Conservation (phyloP, 306 rosid species). For the Cucurbita moschata region DNA sequence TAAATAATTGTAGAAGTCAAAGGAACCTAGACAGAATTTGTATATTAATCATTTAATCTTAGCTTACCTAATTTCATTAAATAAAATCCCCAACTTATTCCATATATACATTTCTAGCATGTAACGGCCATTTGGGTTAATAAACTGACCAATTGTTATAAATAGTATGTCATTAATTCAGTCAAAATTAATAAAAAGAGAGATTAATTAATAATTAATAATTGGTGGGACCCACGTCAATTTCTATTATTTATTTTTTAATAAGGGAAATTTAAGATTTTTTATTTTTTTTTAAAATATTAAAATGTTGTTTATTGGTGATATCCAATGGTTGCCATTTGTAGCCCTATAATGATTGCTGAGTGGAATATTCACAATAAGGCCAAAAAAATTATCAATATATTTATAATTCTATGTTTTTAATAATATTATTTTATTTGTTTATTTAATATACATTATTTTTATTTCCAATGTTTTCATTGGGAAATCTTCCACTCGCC, state of each 20-base stretch:
- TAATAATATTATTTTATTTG: background rate
- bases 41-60: background rate
- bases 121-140: background rate
- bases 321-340: background rate
- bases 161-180: background rate
- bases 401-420: background rate
- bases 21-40: too few relatives aligned
- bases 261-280: too few relatives aligned
- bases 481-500: background rate
- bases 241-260: background rate
- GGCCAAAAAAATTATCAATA: background rate
- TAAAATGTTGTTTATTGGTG: background rate
- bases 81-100: background rate
- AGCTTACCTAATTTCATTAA: background rate
- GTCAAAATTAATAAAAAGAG: background rate
- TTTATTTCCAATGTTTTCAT: background rate
- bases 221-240: background rate
- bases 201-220: background rate
- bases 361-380: conserved; percentile 2
- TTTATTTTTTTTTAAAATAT: too few relatives aligned
- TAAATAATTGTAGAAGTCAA: background rate
- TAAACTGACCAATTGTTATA: background rate
- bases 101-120: background rate
- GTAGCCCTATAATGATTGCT: background rate
- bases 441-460: background rate